A percentile compares a stretch with the other conserved stretches of the same genome.
These are phyloP conservation scores for Pseudogymnoascus sp. DNA, from an alignment of 2,329 filamentous ascomycete species.

Conservation along the genomic window DNA sequence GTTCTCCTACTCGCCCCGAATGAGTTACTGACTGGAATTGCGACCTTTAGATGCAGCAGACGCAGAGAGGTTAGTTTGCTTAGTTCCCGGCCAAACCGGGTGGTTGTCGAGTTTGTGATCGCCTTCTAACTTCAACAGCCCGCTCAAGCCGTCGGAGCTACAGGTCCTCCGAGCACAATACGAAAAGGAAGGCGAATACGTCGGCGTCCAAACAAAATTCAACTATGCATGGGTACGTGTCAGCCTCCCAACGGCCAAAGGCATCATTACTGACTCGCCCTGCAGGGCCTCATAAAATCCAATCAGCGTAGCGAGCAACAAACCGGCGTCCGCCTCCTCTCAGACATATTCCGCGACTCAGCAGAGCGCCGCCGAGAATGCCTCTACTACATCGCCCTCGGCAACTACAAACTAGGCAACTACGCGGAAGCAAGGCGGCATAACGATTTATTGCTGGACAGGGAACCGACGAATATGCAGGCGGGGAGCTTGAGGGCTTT, in stretches of 20 bases:
- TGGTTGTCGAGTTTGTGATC: not conserved
- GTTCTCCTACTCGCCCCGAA: conserved; percentile 15
- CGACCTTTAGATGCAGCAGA: conserved; percentile 75
- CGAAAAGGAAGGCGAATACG: conserved; percentile 95
- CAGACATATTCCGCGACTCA: conserved; percentile 90
- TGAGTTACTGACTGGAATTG: conserved; percentile 23
- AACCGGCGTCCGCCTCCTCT: conserved; percentile 84
- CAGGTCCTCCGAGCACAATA: conserved; percentile 89
- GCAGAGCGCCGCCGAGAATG: conserved; percentile 94
- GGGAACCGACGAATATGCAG: conserved; percentile 87
- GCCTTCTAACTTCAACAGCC: conserved; percentile 42
- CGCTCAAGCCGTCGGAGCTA: conserved; percentile 84
- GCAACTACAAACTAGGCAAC: conserved; percentile 97
- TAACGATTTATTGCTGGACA: conserved; percentile 84
- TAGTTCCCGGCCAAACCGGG: not conserved
- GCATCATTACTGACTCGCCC: not conserved
- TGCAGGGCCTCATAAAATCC: conserved; percentile 89
- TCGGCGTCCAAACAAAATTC: conserved; percentile 96
- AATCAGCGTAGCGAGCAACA: conserved; percentile 77
- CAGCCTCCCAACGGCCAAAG: not conserved
- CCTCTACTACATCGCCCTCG: conserved; percentile 93
- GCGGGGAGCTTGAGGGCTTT: conserved; percentile 75
- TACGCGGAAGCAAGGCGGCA: conserved; percentile 91
- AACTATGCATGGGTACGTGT: conserved; percentile 90
- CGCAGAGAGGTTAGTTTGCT: conserved; percentile 68